These are phyloP conservation scores for Circinella minor DNA, from an alignment of 371 early-diverging fungal species.

Conservation along the genomic window DNA sequence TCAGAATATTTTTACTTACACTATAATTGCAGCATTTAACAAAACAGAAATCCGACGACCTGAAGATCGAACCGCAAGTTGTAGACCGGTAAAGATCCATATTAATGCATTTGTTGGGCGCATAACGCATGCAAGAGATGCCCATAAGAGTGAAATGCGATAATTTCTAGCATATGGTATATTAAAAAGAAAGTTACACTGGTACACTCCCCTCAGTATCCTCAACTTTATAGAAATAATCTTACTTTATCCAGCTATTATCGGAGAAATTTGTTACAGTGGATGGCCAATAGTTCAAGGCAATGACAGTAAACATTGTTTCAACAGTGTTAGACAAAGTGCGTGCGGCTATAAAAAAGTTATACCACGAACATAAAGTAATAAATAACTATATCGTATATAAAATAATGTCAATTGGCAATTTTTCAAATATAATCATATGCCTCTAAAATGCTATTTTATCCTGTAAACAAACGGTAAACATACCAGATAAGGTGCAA, in stretches of 20 bases:
- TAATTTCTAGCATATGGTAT: constrained; percentile 28
- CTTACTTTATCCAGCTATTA: constrained; percentile 6
- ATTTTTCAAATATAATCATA: too few species aligned
- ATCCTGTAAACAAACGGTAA: not conserved
- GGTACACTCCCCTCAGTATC: too few species aligned
- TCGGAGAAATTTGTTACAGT: not conserved
- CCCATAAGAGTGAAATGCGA: constrained; percentile 62
- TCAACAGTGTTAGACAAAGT: constrained; percentile 80
- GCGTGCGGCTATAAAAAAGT: constrained; percentile 76
- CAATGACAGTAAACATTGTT: constrained; percentile 64
- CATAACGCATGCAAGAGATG: constrained; percentile 78
- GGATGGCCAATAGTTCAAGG: constrained; percentile 78
- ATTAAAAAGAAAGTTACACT: too few species aligned
- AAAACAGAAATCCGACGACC: constrained; percentile 21
- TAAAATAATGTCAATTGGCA: not conserved
- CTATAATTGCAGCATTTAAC: constrained; percentile 33
- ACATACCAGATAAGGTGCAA: constrained; percentile 47
- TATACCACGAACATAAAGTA: constrained; percentile 81
- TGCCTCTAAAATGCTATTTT: constrained; percentile 37
- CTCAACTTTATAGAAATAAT: too few species aligned
- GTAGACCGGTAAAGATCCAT: constrained; percentile 77
- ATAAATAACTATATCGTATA: constrained; percentile 62
- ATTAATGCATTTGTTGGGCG: constrained; percentile 86
- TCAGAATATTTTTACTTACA: constrained; percentile 28
- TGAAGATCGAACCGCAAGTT: constrained; percentile 42